A percentile compares a stretch with the other conserved stretches of the same genome.
Conservation (phyloP, 2,329 filamentous ascomycete species). For the Talaromyces sp. region DNA sequence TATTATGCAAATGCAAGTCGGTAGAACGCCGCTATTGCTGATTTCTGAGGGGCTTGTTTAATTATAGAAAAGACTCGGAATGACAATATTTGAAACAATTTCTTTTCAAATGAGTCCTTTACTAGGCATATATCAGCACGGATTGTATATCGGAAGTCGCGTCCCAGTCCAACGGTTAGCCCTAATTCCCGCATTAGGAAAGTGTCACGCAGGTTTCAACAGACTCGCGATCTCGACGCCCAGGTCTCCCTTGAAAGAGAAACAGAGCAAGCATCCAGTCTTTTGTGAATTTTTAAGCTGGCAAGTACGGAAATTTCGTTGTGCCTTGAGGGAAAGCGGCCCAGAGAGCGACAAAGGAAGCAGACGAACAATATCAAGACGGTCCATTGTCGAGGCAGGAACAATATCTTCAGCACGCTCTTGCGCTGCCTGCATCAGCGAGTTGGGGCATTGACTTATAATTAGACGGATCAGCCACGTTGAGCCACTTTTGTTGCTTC, state of each 20-base stretch:
- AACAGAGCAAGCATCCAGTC: too few species aligned
- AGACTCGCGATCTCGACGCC: not conserved
- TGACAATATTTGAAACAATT: not conserved
- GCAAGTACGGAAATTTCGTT: not conserved
- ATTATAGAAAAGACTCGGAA: not conserved
- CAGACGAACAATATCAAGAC: not conserved
- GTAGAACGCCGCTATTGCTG: not conserved
- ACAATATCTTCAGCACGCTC: not conserved
- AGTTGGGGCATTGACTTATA: not conserved
- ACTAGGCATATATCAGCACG: not conserved
- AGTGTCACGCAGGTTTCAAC: too few species aligned
- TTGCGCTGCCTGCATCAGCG: not conserved
- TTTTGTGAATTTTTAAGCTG: not conserved
- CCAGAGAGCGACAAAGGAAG: not conserved
- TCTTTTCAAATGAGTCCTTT: too few species aligned
- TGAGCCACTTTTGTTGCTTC: not conserved
- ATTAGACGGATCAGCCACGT: not conserved
- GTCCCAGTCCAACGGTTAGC: not conserved
- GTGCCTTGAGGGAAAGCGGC: not conserved
- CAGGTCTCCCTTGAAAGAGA: not conserved
- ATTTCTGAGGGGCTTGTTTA: not conserved
- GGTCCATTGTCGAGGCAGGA: not conserved
- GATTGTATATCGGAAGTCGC: not conserved
- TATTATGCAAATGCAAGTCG: not conserved
- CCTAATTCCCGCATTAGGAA: not conserved